phyloP scores from a whole-genome alignment of 495 filamentous ascomycete species.

The Baudoinia panamericana region DNA sequence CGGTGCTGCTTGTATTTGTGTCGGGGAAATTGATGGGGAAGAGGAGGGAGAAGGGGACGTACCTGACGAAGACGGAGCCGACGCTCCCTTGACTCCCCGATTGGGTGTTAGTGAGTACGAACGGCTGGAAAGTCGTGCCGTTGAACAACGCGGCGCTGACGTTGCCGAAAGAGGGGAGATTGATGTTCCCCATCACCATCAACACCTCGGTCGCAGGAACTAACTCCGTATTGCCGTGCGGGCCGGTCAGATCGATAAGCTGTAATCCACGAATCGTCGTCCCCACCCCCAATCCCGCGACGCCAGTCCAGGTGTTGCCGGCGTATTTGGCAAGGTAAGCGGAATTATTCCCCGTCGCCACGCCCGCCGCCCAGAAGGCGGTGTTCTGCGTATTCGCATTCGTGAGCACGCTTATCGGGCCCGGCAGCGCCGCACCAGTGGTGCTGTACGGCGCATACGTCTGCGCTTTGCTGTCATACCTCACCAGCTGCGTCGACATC shows the following conservation, averaged over 20 bases:
- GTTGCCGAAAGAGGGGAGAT: conserved; percentile 61
- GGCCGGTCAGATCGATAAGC: conserved; percentile 52
- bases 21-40: neutral
- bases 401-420: conserved; percentile 62
- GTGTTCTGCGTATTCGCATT: conserved; percentile 52
- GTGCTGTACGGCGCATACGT: conserved; percentile 53
- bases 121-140: conserved; percentile 62
- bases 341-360: conserved; percentile 47
- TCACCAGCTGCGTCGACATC: conserved; percentile 52
- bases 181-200: conserved; percentile 69
- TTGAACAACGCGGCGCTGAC: conserved; percentile 83
- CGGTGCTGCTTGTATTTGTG: no score
- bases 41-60: neutral
- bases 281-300: conserved; percentile 45
- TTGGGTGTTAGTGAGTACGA: conserved; percentile 57
- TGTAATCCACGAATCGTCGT: conserved; percentile 68
- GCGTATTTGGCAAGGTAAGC: conserved; percentile 64
- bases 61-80: conserved; percentile 54
- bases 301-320: conserved; percentile 42
- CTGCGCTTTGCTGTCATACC: conserved; percentile 49
- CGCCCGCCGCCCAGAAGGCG: conserved; percentile 69
- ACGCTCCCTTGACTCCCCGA: conserved; percentile 56
- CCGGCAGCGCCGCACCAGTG: conserved; percentile 59
- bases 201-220: conserved; percentile 54
- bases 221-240: conserved; percentile 52